phyloP scores from a whole-genome alignment of 352 stramenopile genomes.

The Phytophthora foliorum region DNA sequence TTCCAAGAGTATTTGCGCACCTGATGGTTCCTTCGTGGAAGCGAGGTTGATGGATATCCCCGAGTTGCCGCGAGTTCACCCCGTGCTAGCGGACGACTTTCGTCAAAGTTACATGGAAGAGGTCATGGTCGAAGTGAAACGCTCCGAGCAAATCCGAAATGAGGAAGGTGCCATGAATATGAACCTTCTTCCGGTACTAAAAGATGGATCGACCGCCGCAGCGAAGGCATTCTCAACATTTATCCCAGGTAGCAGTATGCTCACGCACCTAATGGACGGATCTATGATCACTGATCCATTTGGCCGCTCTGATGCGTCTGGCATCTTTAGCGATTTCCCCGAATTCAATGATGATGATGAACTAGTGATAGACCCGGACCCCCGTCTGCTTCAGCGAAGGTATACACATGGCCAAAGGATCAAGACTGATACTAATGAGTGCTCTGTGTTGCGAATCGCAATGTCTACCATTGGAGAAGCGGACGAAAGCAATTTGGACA shows the following conservation, averaged over 20 bases:
- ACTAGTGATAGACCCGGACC: constrained; percentile 74
- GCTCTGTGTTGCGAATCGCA: constrained; percentile 78
- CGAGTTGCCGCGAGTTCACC: constrained; percentile 47
- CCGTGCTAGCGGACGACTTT: constrained; percentile 65
- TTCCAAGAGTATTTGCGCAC: constrained; percentile 75
- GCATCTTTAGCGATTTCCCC: constrained; percentile 69
- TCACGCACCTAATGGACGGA: constrained; percentile 80
- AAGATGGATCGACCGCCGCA: constrained; percentile 67
- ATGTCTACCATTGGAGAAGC: constrained; percentile 78
- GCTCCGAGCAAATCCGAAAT: constrained; percentile 54
- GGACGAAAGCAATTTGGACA: constrained; percentile 68
- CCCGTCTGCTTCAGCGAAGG: constrained; percentile 38
- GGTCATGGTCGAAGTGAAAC: constrained; percentile 66
- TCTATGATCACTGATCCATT: constrained; percentile 67
- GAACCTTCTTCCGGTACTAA: constrained; percentile 68
- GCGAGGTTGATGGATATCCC: constrained; percentile 74
- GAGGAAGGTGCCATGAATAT: constrained; percentile 60
- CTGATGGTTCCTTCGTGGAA: constrained; percentile 79
- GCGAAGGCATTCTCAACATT: constrained; percentile 82
- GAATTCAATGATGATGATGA: constrained; percentile 54
- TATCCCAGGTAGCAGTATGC: constrained; percentile 73
- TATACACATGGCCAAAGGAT: constrained; percentile 48
- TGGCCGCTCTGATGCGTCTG: constrained; percentile 45
- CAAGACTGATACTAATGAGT: constrained; percentile 57
- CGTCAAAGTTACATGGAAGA: constrained; percentile 70